Conservation (phyloP, 2,329 filamentous ascomycete species). For the Graphilbum fragrans region DNA sequence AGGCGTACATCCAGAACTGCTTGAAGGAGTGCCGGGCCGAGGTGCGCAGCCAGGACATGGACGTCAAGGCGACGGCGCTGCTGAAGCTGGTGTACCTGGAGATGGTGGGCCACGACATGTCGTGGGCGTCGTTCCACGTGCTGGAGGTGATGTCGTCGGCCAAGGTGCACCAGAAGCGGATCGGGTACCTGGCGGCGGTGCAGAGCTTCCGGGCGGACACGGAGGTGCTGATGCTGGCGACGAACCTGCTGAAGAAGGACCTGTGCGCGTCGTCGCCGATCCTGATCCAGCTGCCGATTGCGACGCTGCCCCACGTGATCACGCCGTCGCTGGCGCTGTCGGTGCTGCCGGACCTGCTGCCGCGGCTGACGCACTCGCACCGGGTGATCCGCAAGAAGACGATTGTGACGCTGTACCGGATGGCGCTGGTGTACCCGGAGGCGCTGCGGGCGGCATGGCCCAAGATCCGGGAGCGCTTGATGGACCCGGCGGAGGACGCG, state of each 20-base stretch:
- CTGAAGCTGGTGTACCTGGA: slow-evolving; percentile 95
- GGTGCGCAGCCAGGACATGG: slow-evolving; percentile 89
- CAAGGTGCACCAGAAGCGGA: slow-evolving; percentile 89
- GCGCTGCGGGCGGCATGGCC: slow-evolving; percentile 88
- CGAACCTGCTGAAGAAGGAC: slow-evolving; percentile 94
- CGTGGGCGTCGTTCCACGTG: slow-evolving; percentile 96
- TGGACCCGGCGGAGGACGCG: slow-evolving; percentile 80
- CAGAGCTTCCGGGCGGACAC: slow-evolving; percentile 95
- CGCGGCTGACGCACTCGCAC: slow-evolving; percentile 76
- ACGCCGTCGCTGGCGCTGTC: slow-evolving; percentile 87
- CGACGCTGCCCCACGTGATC: slow-evolving; percentile 87
- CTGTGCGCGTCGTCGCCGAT: slow-evolving; percentile 59
- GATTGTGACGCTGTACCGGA: slow-evolving; percentile 82
- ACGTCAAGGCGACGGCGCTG: slow-evolving; percentile 90
- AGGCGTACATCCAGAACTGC: slow-evolving; percentile 86
- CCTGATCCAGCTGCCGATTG: slow-evolving; percentile 74
- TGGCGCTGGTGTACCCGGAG: slow-evolving; percentile 94
- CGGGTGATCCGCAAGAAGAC: slow-evolving; percentile 88
- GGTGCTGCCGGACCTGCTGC: slow-evolving; percentile 73
- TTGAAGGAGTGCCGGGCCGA: slow-evolving; percentile 92
- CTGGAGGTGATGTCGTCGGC: slow-evolving; percentile 97
- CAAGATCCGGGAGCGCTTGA: slow-evolving; percentile 87
- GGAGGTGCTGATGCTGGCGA: slow-evolving; percentile 93
- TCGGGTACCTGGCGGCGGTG: slow-evolving; percentile 87
- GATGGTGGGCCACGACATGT: slow-evolving; percentile 99